Conservation (phyloP, 2,329 filamentous ascomycete genomes). For the Chrysoporthe puriensis region DNA sequence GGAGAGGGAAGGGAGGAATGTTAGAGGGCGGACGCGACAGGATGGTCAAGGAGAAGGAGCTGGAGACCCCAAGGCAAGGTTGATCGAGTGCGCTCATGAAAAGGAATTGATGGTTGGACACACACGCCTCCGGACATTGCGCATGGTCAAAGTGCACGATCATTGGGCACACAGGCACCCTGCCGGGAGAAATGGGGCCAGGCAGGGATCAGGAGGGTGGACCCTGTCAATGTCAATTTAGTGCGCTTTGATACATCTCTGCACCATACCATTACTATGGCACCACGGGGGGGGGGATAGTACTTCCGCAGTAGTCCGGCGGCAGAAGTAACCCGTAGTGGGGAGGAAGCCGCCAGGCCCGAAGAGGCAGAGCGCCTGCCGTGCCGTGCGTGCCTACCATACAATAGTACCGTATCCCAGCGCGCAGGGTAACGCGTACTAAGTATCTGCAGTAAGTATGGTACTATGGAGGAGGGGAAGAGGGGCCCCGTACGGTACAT, state of each 20-base stretch:
- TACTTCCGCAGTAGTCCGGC: no score
- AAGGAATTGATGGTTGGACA: neutral
- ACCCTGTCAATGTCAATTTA: conserved; percentile 11
- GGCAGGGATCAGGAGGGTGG: neutral
- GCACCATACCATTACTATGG: no score
- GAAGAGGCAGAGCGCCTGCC: neutral
- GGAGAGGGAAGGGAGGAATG: conserved; percentile 6
- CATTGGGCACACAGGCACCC: conserved; percentile 7
- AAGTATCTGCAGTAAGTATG: no score
- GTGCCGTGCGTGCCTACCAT: no score
- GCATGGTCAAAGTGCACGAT: neutral
- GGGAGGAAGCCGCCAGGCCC: neutral
- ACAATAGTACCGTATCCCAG: no score
- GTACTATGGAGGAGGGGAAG: no score
- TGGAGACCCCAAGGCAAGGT: conserved; percentile 1
- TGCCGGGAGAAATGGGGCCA: neutral
- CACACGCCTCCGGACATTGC: conserved; percentile 11
- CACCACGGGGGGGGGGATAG: no score
- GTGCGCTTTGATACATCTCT: neutral
- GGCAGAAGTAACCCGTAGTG: no score
- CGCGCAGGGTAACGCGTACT: no score
- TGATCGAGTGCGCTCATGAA: neutral
- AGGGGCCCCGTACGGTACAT: no score
- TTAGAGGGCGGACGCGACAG: neutral
- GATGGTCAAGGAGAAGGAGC: conserved; percentile 4